phyloP scores from a whole-genome alignment of 2,329 filamentous ascomycete species.

The Aureobasidium mangrovei region DNA sequence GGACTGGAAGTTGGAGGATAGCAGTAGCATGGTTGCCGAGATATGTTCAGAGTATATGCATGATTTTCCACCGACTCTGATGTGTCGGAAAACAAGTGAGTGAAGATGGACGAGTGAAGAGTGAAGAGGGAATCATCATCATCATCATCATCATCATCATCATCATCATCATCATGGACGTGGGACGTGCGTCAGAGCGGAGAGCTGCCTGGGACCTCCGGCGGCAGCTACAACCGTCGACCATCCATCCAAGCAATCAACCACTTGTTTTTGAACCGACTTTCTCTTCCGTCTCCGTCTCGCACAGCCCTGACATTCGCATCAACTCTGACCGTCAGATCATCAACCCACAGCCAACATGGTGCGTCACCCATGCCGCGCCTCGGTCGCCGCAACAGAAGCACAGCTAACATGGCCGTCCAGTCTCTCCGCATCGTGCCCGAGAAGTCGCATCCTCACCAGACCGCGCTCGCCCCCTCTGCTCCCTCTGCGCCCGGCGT shows the following conservation, averaged over 20 bases:
- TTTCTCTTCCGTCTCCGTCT: neutral
- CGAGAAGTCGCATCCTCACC: conserved; percentile 52
- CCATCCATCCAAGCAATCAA: conserved; percentile 7
- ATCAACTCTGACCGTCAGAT: neutral
- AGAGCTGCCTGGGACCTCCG: conserved; percentile 9
- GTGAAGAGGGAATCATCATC: neutral
- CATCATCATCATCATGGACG: neutral
- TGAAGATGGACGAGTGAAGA: neutral
- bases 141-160: conserved; percentile 1
- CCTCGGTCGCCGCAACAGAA: neutral
- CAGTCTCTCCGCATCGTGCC: conserved; percentile 73
- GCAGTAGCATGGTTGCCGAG: conserved; percentile 7
- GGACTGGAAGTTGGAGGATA: conserved; percentile 1
- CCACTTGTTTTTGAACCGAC: neutral
- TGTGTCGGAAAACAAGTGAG: too few relatives aligned
- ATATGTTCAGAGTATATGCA: conserved; percentile 11
- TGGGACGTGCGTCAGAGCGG: conserved; percentile 5
- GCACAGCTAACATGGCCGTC: conserved; percentile 1
- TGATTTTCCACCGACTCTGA: neutral
- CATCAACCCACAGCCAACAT: conserved; percentile 4
- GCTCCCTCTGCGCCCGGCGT: conserved; percentile 89
- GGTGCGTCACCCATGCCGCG: conserved; percentile 8
- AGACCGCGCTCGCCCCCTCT: conserved; percentile 50
- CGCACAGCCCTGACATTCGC: neutral
- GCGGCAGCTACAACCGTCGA: conserved; percentile 1